Conservation (phyloP, 2,329 filamentous ascomycete species). For the Pyrenochaeta sp. region DNA sequence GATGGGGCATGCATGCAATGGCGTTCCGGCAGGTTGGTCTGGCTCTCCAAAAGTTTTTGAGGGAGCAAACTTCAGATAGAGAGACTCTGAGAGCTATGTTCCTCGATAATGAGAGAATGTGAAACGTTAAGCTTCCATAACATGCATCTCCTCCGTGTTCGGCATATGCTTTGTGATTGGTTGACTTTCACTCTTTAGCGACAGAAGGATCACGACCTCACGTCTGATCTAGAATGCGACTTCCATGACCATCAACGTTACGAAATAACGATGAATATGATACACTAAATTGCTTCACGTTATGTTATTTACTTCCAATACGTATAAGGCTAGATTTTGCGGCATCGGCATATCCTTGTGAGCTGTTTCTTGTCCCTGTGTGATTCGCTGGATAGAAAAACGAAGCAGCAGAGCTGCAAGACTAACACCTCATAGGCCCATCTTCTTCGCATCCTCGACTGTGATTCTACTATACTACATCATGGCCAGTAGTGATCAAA, state of each 20-base stretch:
- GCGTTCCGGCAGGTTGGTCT: slow-evolving; percentile 44
- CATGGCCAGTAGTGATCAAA: slow-evolving; percentile 5
- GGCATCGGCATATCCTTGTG: slow-evolving; percentile 16
- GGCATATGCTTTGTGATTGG: background rate
- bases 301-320: slow-evolving; percentile 13
- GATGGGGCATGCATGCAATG: slow-evolving; percentile 46
- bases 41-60: slow-evolving; percentile 32
- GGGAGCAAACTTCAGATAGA: slow-evolving; percentile 25
- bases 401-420: background rate
- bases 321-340: slow-evolving; percentile 6
- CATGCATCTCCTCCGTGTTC: background rate
- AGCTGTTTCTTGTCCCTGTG: background rate
- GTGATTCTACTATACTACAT: slow-evolving; percentile 17
- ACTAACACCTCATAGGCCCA: slow-evolving; percentile 14
- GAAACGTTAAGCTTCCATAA: background rate
- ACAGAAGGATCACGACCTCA: background rate
- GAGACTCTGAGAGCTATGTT: slow-evolving; percentile 15
- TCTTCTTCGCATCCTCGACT: slow-evolving; percentile 18
- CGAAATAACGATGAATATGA: slow-evolving; percentile 6
- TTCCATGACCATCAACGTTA: background rate
- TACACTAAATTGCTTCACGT: background rate
- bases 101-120: background rate
- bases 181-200: background rate
- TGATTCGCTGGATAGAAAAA: background rate
- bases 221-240: background rate